Evolutionary conservation across 768 basidiomycete genomes (phyloP).

Genomic region (Suillus placidus): DNA sequence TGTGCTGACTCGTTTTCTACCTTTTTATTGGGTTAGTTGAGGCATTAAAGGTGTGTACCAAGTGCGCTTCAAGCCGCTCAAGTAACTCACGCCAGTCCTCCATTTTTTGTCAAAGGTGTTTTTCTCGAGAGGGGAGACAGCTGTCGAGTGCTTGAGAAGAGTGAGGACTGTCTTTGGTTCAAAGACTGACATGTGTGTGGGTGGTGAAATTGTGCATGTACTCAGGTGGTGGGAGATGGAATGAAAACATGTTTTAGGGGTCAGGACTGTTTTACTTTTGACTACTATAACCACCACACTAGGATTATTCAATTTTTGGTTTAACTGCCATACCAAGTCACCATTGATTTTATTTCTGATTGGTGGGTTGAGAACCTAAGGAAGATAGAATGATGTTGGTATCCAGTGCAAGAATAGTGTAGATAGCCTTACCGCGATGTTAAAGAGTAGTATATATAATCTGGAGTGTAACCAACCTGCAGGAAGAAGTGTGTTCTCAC

Average conservation of each 20-base stretch:
- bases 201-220: too few relatives aligned
- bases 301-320: too few relatives aligned
- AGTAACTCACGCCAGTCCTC: not conserved
- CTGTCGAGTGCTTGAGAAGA: not conserved
- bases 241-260: too few relatives aligned
- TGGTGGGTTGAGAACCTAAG: slow-evolving; percentile 33
- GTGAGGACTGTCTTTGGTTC: slow-evolving; percentile 12
- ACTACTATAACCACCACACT: too few relatives aligned
- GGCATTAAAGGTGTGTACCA: not conserved
- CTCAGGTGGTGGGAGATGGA: too few relatives aligned
- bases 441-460: too few relatives aligned
- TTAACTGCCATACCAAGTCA: too few relatives aligned
- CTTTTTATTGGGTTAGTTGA: not conserved
- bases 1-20: not conserved
- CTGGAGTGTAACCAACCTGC: too few relatives aligned
- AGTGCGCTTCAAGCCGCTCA: not conserved
- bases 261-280: too few relatives aligned
- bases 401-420: slow-evolving; percentile 88
- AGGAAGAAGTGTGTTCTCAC: not conserved
- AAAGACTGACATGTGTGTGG: slow-evolving; percentile 14
- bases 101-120: slow-evolving; percentile 7
- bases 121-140: not conserved
- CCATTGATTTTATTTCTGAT: too few relatives aligned
- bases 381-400: slow-evolving; percentile 94
- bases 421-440: slow-evolving; percentile 29